Conservation (phyloP, 1,284 basidiomycete species). For the Rhodofomes roseus region DNA sequence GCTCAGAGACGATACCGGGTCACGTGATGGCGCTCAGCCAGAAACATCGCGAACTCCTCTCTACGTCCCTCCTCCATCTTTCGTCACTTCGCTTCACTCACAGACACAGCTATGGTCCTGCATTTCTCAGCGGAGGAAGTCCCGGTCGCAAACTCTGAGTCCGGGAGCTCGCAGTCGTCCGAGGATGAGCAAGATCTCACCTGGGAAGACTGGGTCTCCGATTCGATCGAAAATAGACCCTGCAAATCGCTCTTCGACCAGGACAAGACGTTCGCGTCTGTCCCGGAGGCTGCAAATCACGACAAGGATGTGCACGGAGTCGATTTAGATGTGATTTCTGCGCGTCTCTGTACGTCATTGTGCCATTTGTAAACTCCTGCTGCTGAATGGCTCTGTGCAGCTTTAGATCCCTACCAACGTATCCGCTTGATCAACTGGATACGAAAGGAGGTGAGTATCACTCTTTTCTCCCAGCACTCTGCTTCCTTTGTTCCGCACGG, state of each 20-base stretch:
- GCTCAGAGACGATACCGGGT: background rate
- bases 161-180: slow-evolving; percentile 3
- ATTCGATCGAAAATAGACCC: slow-evolving; percentile 48
- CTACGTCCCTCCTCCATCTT: background rate
- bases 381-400: slow-evolving; percentile 22
- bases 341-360: slow-evolving; percentile 46
- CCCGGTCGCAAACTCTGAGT: background rate
- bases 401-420: slow-evolving; percentile 63
- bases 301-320: slow-evolving; percentile 65
- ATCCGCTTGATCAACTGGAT: slow-evolving; percentile 88
- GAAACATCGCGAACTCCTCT: background rate
- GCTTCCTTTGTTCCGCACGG: background rate
- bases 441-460: slow-evolving; percentile 54
- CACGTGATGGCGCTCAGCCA: slow-evolving; percentile 1
- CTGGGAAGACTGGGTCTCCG: slow-evolving; percentile 81
- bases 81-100: background rate
- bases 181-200: slow-evolving; percentile 53
- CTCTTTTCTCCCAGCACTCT: background rate
- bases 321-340: slow-evolving; percentile 51
- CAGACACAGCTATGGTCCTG: background rate
- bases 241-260: slow-evolving; percentile 80
- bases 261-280: slow-evolving; percentile 56
- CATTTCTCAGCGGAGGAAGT: background rate
- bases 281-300: slow-evolving; percentile 58
- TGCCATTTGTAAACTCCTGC: slow-evolving; percentile 13